Evolutionary conservation across 257 asterid species (phyloP).

Genomic region (Scutellaria baicalensis): DNA sequence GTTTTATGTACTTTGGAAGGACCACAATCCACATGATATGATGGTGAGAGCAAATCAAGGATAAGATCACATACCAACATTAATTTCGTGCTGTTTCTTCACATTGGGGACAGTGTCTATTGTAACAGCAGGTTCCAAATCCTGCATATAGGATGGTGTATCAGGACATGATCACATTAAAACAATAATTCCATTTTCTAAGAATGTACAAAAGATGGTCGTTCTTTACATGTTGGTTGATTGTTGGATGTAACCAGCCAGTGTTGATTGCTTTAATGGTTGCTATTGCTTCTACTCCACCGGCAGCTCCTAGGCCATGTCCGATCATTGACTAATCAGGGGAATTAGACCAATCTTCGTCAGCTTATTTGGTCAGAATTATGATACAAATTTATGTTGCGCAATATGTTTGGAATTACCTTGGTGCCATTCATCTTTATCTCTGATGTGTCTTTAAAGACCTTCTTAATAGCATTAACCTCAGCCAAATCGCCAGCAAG

Average conservation of each 20-base stretch:
- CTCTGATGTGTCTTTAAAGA: slow-evolving; percentile 57
- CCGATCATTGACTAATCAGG: slow-evolving; percentile 33
- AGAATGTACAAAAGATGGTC: background rate
- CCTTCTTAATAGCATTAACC: slow-evolving; percentile 63
- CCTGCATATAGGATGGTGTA: slow-evolving; percentile 1
- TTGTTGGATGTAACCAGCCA: slow-evolving; percentile 42
- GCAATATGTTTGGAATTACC: slow-evolving; percentile 13
- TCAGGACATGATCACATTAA: background rate
- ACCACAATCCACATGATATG: slow-evolving; percentile 2
- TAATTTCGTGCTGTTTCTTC: slow-evolving; percentile 57
- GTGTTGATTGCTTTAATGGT: slow-evolving; percentile 36
- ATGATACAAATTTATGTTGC: background rate
- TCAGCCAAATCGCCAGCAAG: slow-evolving; percentile 77
- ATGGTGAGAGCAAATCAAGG: background rate
- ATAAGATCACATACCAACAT: slow-evolving; percentile 48
- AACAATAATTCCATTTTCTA: no score
- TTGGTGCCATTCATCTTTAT: slow-evolving; percentile 70
- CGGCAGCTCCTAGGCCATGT: slow-evolving; percentile 43
- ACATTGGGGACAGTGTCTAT: slow-evolving; percentile 61
- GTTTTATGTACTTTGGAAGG: background rate
- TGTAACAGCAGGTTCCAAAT: slow-evolving; percentile 32
- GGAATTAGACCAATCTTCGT: background rate
- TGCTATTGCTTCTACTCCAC: slow-evolving; percentile 43
- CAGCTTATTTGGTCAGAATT: background rate
- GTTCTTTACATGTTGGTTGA: slow-evolving; percentile 31